phyloP scores from a whole-genome alignment of 2,329 filamentous ascomycete species.

The Colletotrichum siamense region DNA sequence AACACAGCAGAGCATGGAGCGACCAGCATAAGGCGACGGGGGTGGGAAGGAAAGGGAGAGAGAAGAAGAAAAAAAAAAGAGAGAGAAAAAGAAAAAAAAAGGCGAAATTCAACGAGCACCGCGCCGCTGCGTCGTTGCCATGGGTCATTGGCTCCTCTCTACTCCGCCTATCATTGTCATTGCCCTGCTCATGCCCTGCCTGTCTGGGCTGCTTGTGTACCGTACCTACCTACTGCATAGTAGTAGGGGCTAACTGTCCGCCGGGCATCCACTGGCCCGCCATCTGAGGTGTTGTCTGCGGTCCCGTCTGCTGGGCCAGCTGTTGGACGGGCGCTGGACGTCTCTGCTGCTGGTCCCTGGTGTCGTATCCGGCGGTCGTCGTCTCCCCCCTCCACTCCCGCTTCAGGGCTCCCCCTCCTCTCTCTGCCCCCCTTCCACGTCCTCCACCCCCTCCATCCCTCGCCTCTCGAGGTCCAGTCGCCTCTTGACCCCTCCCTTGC shows the following conservation, averaged over 20 bases:
- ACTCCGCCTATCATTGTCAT: background rate
- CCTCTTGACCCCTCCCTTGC: conserved; percentile 7
- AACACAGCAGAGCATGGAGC: no score
- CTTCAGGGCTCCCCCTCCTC: background rate
- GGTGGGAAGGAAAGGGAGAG: background rate
- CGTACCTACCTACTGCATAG: background rate
- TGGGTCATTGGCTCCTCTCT: background rate
- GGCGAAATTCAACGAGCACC: background rate
- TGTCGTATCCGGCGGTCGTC: background rate
- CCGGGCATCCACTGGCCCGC: background rate
- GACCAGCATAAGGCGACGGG: background rate
- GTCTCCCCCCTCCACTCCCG: conserved; percentile 2
- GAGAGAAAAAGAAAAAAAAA: background rate
- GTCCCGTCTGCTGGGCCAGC: background rate
- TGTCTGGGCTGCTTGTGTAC: background rate
- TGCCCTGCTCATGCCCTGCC: background rate
- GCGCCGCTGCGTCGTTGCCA: background rate
- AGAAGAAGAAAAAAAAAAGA: background rate
- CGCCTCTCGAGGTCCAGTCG: background rate
- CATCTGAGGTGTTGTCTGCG: background rate
- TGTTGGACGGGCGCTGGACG: background rate
- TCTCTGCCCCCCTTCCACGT: background rate
- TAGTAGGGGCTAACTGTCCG: background rate
- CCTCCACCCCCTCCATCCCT: conserved; percentile 3
- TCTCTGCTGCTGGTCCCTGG: background rate